These are phyloP conservation scores for Saitozyma sp. DNA, from an alignment of 768 basidiomycete species.

Conservation along the genomic window DNA sequence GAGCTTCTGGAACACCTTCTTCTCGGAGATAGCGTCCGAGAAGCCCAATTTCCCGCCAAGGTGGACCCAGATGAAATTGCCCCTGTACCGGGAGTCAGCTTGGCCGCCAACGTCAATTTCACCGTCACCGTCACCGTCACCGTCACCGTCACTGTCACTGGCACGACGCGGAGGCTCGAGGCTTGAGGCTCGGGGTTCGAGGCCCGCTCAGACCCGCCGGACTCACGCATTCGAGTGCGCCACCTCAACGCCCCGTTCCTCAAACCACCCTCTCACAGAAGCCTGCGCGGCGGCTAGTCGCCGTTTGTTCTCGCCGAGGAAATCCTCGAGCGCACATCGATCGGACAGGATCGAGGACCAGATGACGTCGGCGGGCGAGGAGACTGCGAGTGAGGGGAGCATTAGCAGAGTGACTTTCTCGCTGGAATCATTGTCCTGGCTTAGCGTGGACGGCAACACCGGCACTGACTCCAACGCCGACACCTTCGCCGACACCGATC, in stretches of 20 bases:
- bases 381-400: constrained; percentile 20
- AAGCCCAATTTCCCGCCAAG: constrained; percentile 39
- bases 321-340: constrained; percentile 18
- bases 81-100: constrained; percentile 15
- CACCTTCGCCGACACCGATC: no score
- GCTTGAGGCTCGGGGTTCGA: background rate
- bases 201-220: background rate
- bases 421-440: no score
- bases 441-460: no score
- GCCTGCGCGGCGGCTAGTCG: constrained; percentile 40
- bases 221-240: constrained; percentile 42
- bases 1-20: constrained; percentile 44
- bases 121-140: no score
- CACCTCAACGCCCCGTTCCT: constrained; percentile 37
- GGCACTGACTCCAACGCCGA: no score
- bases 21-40: constrained; percentile 34
- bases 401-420: constrained; percentile 4
- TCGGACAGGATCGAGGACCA: constrained; percentile 35
- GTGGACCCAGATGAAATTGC: constrained; percentile 51
- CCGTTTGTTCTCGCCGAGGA: constrained; percentile 30
- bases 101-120: no score
- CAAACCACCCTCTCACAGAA: constrained; percentile 43
- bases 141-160: no score
- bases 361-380: constrained; percentile 40
- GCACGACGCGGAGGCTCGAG: no score